Evolutionary conservation across 1,139 yeast species (phyloP), one percentile per base, ranked within the genome.

Genomic region (Geotrichum aggregatum): DNA sequence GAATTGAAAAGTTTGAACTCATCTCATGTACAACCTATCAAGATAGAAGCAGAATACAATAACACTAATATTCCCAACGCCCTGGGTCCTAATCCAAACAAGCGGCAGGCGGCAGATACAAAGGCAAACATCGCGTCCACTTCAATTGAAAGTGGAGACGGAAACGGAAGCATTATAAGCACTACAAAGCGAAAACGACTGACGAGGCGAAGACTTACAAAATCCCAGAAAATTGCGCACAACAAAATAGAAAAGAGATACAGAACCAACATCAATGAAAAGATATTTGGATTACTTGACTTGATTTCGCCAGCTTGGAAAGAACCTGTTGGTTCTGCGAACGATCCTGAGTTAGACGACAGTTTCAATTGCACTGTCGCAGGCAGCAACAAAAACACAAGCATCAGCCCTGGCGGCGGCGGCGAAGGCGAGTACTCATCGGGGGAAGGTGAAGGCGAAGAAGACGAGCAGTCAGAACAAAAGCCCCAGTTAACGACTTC

Each of bases 161-260:
- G 28, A 24, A 24, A 24, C 8, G 28, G 8, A 24, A 5, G 5
- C 28, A 8, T 5, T 5, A 24, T 8, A 5, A 8, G 28, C 40
- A 8, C 24, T 19, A 18, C 24, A 5, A 66, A 62, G 55, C 71
- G 70, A 66, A 77, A 72, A 64, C 72, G 80, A 61, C 75, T 79
- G 1, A 76, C 81, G 49, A 71, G 84, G 62, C 80, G 80, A 68
- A 76, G 82, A 65, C 67, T 80, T 54, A 80, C 84, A 2, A 73
- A 75, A 5, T 75, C 77, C 56, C 88, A 83, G 67, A 82, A 83
- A 59, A 81, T 80, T 61, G 87, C 87, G 0, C 89, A 84, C 63
- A 82, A 82, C 66, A 79, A 79, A 63, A 82, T 83, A 57, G 88
- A 80, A 63, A 82, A 83, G 64, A 78, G 82, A 58, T 84, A 84